These are phyloP conservation scores for Scutellaria minor DNA, from an alignment of 257 asterid species.

Conservation along the genomic window DNA sequence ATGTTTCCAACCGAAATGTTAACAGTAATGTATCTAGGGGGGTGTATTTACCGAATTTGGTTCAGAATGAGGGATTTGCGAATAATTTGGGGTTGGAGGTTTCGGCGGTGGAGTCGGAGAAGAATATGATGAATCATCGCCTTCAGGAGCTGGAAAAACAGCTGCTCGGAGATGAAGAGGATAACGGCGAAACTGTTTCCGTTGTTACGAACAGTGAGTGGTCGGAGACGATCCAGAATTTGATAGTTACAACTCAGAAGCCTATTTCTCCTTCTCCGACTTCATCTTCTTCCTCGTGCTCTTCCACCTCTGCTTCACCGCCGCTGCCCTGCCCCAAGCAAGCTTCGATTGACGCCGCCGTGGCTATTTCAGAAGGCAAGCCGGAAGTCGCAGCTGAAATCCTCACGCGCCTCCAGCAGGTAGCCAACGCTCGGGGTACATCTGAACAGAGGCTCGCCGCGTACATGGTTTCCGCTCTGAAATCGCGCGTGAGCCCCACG, in stretches of 20 bases:
- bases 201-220: conserved; percentile 70
- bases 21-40: conserved; percentile 31
- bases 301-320: conserved; percentile 70
- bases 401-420: conserved; percentile 80
- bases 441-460: conserved; percentile 63
- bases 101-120: conserved; percentile 43
- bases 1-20: conserved; percentile 24
- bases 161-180: conserved; percentile 70
- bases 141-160: conserved; percentile 80
- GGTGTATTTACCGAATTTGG: conserved; percentile 45
- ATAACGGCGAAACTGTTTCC: conserved; percentile 48
- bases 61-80: conserved; percentile 34
- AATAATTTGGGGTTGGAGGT: conserved; percentile 30
- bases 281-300: conserved; percentile 75
- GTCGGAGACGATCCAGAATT: conserved; percentile 71
- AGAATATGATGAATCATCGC: conserved; percentile 56
- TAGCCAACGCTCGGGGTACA: conserved; percentile 58
- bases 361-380: conserved; percentile 62
- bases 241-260: conserved; percentile 46
- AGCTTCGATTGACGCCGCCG: conserved; percentile 58
- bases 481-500: conserved; percentile 56
- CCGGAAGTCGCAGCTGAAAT: conserved; percentile 58
- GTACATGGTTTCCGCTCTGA: conserved; percentile 46
- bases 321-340: conserved; percentile 60
- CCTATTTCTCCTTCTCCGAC: conserved; percentile 68